Conservation (phyloP, 202 grass and related monocot genomes). For the Bolboschoenoplectus hybrid region DNA sequence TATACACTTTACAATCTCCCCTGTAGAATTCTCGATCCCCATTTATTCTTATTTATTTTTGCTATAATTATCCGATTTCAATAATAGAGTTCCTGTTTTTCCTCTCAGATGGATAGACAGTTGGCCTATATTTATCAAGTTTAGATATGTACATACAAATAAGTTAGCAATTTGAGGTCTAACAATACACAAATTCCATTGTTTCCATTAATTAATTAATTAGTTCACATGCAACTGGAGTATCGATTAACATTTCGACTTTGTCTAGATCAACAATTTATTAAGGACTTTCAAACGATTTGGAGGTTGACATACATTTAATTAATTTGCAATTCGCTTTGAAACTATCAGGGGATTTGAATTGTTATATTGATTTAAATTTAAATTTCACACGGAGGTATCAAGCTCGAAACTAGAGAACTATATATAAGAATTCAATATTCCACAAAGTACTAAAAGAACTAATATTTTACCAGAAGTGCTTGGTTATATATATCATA, state of each 20-base stretch:
- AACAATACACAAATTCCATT: background rate
- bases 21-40: background rate
- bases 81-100: too few relatives aligned
- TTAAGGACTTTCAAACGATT: background rate
- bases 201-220: background rate
- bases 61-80: too few relatives aligned
- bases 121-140: background rate
- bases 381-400: background rate
- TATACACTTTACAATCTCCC: background rate
- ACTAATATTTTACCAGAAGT: background rate
- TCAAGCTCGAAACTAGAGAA: background rate
- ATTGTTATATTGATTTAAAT: background rate
- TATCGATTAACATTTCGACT: background rate
- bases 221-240: background rate
- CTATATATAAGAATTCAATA: background rate
- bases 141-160: background rate
- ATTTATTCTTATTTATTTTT: too few relatives aligned
- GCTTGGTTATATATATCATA: conserved; percentile 4
- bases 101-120: too few relatives aligned
- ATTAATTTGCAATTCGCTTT: background rate
- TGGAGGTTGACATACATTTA: background rate
- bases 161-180: background rate
- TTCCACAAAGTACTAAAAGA: background rate
- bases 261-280: background rate
- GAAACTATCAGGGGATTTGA: background rate